phyloP scores from a whole-genome alignment of 257 asterid species.

The Striga asiatica region DNA sequence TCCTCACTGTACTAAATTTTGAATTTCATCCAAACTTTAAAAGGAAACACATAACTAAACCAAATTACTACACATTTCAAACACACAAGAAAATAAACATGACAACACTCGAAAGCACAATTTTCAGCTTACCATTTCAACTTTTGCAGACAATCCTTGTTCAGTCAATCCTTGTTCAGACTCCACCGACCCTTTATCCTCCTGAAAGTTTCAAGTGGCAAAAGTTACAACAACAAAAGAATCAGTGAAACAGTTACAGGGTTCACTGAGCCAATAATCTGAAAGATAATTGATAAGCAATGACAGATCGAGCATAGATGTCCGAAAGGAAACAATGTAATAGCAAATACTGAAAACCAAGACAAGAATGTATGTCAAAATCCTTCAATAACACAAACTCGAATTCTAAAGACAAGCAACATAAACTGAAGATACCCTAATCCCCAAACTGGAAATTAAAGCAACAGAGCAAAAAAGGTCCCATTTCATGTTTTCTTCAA shows the following conservation, averaged over 20 bases:
- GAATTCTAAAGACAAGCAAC: too few species aligned
- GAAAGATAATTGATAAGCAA: too few species aligned
- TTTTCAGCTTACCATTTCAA: neutral
- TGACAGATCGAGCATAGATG: too few species aligned
- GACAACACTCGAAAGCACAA: neutral
- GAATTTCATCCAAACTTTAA: neutral
- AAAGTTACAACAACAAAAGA: neutral
- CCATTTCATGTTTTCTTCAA: too few species aligned
- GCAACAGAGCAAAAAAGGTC: too few species aligned
- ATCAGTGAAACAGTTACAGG: neutral
- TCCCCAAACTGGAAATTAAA: too few species aligned
- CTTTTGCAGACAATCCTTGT: neutral
- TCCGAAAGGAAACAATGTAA: too few species aligned
- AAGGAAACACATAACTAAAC: neutral
- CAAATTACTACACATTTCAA: neutral
- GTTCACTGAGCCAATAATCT: too few species aligned
- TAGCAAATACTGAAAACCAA: too few species aligned
- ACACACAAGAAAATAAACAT: neutral
- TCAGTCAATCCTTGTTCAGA: neutral
- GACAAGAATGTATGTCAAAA: too few species aligned
- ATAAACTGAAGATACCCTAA: too few species aligned
- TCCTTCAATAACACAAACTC: too few species aligned
- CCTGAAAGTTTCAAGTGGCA: neutral
- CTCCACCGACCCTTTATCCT: neutral
- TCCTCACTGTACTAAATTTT: neutral